A percentile compares a stretch with the other conserved stretches of the same genome.
Conservation (phyloP, 768 basidiomycete genomes). For the Xanthoconium purpureum region DNA sequence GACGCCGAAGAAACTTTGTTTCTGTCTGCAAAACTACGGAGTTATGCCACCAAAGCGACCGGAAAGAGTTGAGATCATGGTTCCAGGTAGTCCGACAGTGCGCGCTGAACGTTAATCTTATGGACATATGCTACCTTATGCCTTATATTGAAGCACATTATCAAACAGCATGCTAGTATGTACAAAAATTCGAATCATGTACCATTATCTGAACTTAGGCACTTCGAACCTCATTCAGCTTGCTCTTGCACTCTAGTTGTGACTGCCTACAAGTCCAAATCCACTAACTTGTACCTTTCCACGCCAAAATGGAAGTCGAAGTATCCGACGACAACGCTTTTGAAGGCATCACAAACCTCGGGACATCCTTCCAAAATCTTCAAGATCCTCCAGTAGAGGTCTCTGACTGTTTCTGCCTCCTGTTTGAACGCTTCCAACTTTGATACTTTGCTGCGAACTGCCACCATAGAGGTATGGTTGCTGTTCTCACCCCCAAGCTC, state of each 20-base stretch:
- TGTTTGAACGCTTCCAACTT: slow-evolving; percentile 27
- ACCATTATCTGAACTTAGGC: not conserved
- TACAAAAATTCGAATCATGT: slow-evolving; percentile 5
- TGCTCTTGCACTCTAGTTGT: no score
- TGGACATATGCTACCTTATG: slow-evolving; percentile 11
- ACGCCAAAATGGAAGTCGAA: slow-evolving; percentile 25
- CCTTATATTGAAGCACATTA: slow-evolving; percentile 11
- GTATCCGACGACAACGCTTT: slow-evolving; percentile 21
- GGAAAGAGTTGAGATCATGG: slow-evolving; percentile 13
- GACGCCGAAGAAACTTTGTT: slow-evolving; percentile 7
- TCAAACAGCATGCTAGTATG: slow-evolving; percentile 8
- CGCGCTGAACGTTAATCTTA: slow-evolving; percentile 15
- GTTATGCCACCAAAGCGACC: not conserved
- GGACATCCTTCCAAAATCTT: slow-evolving; percentile 22
- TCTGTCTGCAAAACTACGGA: slow-evolving; percentile 1
- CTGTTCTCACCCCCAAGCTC: slow-evolving; percentile 34
- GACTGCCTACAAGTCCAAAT: slow-evolving; percentile 20
- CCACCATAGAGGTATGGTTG: slow-evolving; percentile 36
- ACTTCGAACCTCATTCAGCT: not conserved
- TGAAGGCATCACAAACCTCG: slow-evolving; percentile 18
- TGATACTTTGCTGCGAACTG: slow-evolving; percentile 18
- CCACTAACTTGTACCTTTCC: slow-evolving; percentile 27
- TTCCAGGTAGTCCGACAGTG: slow-evolving; percentile 24
- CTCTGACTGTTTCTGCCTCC: slow-evolving; percentile 25
- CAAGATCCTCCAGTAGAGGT: slow-evolving; percentile 22